These are phyloP conservation scores for Agrostemma githago DNA, from an alignment of 148 eudicot genomes.

Conservation along the genomic window DNA sequence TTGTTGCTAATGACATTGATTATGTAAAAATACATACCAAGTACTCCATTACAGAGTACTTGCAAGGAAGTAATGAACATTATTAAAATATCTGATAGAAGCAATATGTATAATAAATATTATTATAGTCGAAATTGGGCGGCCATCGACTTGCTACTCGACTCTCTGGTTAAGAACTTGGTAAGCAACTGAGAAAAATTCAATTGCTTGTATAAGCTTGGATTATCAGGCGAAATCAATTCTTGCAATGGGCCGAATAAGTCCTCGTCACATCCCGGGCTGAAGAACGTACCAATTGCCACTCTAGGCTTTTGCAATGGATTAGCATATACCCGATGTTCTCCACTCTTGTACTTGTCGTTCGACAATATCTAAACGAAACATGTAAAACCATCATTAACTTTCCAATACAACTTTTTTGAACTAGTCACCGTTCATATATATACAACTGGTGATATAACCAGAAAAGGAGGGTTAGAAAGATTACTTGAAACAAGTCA, in stretches of 20 bases:
- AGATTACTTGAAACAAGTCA: slow-evolving; percentile 39
- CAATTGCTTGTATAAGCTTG: slow-evolving; percentile 41
- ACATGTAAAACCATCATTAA: background rate
- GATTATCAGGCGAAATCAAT: slow-evolving; percentile 40
- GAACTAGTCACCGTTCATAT: too few relatives aligned
- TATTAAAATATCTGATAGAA: too few relatives aligned
- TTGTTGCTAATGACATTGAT: too few relatives aligned
- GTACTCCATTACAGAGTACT: too few relatives aligned
- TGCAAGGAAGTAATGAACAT: too few relatives aligned
- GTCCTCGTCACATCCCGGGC: slow-evolving; percentile 44
- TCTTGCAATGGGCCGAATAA: slow-evolving; percentile 57
- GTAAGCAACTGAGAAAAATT: slow-evolving; percentile 33
- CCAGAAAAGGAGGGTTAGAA: background rate
- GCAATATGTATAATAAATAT: too few relatives aligned
- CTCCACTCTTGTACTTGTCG: slow-evolving; percentile 58
- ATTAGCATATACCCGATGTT: slow-evolving; percentile 64
- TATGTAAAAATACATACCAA: too few relatives aligned
- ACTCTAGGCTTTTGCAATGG: slow-evolving; percentile 34
- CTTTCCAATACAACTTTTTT: too few relatives aligned
- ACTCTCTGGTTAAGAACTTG: slow-evolving; percentile 51
- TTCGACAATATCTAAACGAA: slow-evolving; percentile 51
- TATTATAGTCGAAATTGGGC: slow-evolving; percentile 30
- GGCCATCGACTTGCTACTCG: slow-evolving; percentile 50
- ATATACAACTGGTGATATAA: background rate
- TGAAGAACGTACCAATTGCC: slow-evolving; percentile 50